phyloP scores from a whole-genome alignment of 805 yeast species.

The Lipomyces japonicus region DNA sequence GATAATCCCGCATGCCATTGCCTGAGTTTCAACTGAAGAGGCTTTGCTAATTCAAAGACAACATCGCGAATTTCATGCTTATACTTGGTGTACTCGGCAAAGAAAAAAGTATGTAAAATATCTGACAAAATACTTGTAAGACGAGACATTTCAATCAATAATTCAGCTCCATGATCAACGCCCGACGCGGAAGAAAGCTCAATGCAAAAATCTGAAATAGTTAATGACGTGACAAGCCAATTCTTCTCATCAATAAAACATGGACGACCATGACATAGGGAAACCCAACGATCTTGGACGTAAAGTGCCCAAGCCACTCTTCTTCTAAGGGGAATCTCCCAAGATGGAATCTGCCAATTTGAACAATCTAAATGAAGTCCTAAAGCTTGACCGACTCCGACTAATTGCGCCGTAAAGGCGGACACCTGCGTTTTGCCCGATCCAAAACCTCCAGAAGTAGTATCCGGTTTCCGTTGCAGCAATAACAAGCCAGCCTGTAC shows the following conservation, averaged over 20 bases:
- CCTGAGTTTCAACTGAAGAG: conserved; percentile 22
- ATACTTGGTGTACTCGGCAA: conserved; percentile 25
- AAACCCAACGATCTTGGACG: conserved; percentile 32
- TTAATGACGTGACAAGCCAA: conserved; percentile 32
- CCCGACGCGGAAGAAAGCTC: conserved; percentile 24
- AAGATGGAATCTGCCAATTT: conserved; percentile 34
- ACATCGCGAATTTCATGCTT: conserved; percentile 24
- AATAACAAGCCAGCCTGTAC: conserved; percentile 40
- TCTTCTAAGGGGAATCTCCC: conserved; percentile 33
- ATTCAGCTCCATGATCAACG: conserved; percentile 26
- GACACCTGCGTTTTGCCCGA: conserved; percentile 28
- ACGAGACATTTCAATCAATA: conserved; percentile 22
- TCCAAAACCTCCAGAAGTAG: conserved; percentile 16
- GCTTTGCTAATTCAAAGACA: conserved; percentile 27
- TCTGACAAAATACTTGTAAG: conserved; percentile 27
- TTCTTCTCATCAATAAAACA: conserved; percentile 31
- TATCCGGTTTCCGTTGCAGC: conserved; percentile 29
- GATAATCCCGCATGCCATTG: conserved; percentile 25
- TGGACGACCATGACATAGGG: conserved; percentile 32
- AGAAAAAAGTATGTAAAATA: conserved; percentile 23
- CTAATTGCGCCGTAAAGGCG: conserved; percentile 31
- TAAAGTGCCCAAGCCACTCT: conserved; percentile 35
- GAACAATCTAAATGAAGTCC: conserved; percentile 33
- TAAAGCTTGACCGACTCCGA: conserved; percentile 31
- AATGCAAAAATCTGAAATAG: conserved; percentile 30